A percentile compares a stretch with the other conserved stretches of the same genome.
Conservation (phyloP, 306 rosid species). For the Cajanus cajan region DNA sequence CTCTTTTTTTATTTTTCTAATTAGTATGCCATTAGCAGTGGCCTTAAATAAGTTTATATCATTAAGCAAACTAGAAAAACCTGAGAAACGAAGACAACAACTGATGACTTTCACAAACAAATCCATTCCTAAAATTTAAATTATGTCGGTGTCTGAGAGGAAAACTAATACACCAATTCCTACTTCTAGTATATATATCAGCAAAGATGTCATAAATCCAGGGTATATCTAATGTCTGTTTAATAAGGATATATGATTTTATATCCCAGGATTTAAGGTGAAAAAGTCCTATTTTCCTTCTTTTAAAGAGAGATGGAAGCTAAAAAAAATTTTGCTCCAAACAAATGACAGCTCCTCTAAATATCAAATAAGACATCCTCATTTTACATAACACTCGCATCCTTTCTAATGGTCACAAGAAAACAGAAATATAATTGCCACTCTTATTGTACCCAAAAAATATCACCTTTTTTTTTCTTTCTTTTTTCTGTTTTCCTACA, state of each 20-base stretch:
- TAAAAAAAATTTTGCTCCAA: neutral
- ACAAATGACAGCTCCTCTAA: neutral
- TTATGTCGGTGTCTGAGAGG: neutral
- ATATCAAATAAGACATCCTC: conserved; percentile 25
- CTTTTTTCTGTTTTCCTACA: neutral
- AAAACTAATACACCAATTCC: neutral
- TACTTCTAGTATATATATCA: neutral
- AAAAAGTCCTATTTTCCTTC: neutral
- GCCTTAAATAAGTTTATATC: neutral
- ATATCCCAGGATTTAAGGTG: neutral
- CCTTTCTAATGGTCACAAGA: conserved; percentile 11
- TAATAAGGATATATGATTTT: neutral
- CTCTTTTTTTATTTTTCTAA: neutral
- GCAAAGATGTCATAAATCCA: neutral
- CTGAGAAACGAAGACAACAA: neutral
- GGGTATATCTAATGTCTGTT: neutral
- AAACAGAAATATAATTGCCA: neutral
- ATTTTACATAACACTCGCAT: conserved; percentile 12
- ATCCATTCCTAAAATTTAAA: neutral
- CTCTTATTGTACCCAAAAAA: neutral
- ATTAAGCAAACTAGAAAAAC: neutral
- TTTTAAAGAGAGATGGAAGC: neutral
- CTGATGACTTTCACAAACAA: neutral
- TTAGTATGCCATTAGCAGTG: neutral
- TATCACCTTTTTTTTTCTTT: too few species aligned